phyloP scores from a whole-genome alignment of 805 yeast genomes.

The Ogataea saltuana region DNA sequence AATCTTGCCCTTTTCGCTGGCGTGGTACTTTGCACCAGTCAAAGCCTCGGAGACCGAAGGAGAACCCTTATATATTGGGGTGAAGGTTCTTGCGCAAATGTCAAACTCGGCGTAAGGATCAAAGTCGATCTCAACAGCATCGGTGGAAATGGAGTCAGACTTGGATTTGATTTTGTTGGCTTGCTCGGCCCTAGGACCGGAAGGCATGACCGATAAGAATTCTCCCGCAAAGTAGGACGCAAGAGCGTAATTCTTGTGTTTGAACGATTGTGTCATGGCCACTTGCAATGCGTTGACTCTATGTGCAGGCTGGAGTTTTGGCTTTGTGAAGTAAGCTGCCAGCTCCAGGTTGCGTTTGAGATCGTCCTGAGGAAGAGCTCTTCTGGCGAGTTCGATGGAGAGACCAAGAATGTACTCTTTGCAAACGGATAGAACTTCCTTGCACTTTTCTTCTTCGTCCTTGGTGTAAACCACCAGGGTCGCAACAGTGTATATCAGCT shows the following conservation, averaged over 20 bases:
- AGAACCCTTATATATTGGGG: constrained; percentile 84
- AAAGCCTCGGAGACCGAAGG: constrained; percentile 74
- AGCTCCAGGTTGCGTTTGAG: constrained; percentile 87
- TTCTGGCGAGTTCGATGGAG: constrained; percentile 87
- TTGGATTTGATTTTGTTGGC: constrained; percentile 80
- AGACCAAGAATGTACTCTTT: constrained; percentile 91
- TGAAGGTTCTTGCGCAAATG: constrained; percentile 80
- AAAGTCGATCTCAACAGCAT: constrained; percentile 87
- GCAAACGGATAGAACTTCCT: constrained; percentile 68
- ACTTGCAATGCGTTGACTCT: constrained; percentile 86
- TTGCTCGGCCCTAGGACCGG: constrained; percentile 85
- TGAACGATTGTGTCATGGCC: constrained; percentile 92
- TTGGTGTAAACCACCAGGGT: constrained; percentile 69
- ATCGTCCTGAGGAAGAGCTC: constrained; percentile 69
- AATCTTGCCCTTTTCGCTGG: constrained; percentile 72
- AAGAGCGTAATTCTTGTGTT: constrained; percentile 80
- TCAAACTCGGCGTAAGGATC: constrained; percentile 91
- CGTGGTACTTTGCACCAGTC: constrained; percentile 85
- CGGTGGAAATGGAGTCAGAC: constrained; percentile 79
- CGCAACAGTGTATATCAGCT: constrained; percentile 72
- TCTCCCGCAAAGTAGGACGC: constrained; percentile 90
- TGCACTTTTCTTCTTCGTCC: constrained; percentile 76
- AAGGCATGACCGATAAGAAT: constrained; percentile 64
- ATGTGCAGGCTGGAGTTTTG: constrained; percentile 80
- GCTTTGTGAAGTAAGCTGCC: constrained; percentile 93